Evolutionary conservation across 2,329 filamentous ascomycete genomes (phyloP).

Genomic region (Penicillium sp.): DNA sequence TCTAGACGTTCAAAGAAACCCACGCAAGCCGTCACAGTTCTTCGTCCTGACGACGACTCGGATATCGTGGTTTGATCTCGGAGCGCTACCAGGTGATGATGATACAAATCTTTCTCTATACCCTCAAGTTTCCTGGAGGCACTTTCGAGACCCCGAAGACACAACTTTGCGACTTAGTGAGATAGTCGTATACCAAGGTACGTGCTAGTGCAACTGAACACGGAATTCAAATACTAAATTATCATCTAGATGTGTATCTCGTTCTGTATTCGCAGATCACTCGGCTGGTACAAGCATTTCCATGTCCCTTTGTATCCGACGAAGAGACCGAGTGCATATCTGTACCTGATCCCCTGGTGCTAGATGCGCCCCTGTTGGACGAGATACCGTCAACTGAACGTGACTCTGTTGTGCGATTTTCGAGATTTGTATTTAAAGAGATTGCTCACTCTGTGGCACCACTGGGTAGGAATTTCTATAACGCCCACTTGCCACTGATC

Average conservation of each 20-base stretch:
- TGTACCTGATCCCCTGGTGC: slow-evolving; percentile 36
- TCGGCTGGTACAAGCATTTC: slow-evolving; percentile 34
- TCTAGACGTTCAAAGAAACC: slow-evolving; percentile 52
- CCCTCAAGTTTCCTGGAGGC: slow-evolving; percentile 51
- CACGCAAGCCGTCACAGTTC: slow-evolving; percentile 43
- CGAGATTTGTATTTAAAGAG: slow-evolving; percentile 37
- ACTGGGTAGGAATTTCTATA: slow-evolving; percentile 18
- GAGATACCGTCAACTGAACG: slow-evolving; percentile 8
- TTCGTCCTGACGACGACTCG: slow-evolving; percentile 56
- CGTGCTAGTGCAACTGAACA: slow-evolving; percentile 1
- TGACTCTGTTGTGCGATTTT: slow-evolving; percentile 22
- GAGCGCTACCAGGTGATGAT: slow-evolving; percentile 20
- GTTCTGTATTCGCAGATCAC: slow-evolving; percentile 44
- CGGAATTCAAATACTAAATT: slow-evolving; percentile 7
- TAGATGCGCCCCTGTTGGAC: slow-evolving; percentile 30
- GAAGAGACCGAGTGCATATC: slow-evolving; percentile 23
- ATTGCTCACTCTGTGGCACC: slow-evolving; percentile 26
- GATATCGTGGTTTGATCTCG: slow-evolving; percentile 49
- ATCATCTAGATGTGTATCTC: slow-evolving; percentile 36
- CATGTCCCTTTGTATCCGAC: slow-evolving; percentile 29
- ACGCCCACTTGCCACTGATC: slow-evolving; percentile 29
- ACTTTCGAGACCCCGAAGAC: slow-evolving; percentile 57
- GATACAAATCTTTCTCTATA: slow-evolving; percentile 32
- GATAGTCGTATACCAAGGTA: slow-evolving; percentile 36
- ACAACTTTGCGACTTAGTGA: slow-evolving; percentile 48